These are phyloP conservation scores for Cercophora scortea DNA, from an alignment of 495 filamentous ascomycete species.

Conservation along the genomic window DNA sequence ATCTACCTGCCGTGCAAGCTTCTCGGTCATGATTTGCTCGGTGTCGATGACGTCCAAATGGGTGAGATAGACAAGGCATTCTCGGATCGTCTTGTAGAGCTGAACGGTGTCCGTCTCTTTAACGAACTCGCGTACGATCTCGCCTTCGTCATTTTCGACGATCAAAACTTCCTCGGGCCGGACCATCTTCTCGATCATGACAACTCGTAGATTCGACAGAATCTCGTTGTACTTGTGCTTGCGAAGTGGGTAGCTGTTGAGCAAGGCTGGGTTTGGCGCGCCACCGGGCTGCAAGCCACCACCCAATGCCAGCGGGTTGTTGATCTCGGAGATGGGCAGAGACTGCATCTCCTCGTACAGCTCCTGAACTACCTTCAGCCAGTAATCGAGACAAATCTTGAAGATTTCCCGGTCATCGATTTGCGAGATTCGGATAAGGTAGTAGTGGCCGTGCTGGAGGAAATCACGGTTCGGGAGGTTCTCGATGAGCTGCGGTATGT, in stretches of 20 bases:
- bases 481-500: conserved; percentile 67
- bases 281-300: conserved; percentile 59
- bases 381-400: conserved; percentile 98
- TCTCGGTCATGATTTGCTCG: conserved; percentile 98
- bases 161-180: conserved; percentile 97
- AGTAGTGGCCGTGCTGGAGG: conserved; percentile 91
- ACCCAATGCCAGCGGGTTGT: conserved; percentile 67
- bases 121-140: conserved; percentile 97
- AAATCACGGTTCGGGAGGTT: conserved; percentile 91
- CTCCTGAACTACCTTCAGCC: conserved; percentile 97
- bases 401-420: conserved; percentile 99
- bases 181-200: conserved; percentile 99
- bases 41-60: conserved; percentile 97
- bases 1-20: conserved; percentile 88
- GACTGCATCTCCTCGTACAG: conserved; percentile 98
- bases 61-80: conserved; percentile 95
- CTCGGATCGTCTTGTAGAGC: conserved; percentile 96
- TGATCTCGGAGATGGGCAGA: conserved; percentile 83
- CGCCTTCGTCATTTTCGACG: conserved; percentile 98
- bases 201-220: conserved; percentile 82
- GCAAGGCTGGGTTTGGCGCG: conserved; percentile 71
- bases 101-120: conserved; percentile 99
- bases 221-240: conserved; percentile 97
- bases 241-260: conserved; percentile 81
- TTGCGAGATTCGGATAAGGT: conserved; percentile 94